A percentile compares a stretch with the other conserved stretches of the same genome.
phyloP scores from a whole-genome alignment of 2,329 filamentous ascomycete species.

The Onygena corvina region DNA sequence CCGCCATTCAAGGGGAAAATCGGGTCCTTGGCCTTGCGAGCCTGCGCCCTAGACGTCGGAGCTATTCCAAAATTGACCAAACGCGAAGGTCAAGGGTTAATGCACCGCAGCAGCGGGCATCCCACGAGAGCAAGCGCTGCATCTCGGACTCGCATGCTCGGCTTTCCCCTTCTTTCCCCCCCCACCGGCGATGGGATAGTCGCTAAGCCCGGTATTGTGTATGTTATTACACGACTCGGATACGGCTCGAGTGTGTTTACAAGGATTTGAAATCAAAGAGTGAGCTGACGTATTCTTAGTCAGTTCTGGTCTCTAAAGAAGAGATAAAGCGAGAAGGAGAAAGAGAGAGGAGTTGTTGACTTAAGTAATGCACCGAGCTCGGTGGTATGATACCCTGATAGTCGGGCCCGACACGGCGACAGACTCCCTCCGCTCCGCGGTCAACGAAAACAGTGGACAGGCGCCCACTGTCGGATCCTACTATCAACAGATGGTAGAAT shows the following conservation, averaged over 20 bases:
- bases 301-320: no score
- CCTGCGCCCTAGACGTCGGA: background rate
- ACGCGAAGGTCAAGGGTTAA: background rate
- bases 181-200: background rate
- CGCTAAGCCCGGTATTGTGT: slow-evolving; percentile 4
- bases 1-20: background rate
- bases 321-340: no score
- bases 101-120: background rate
- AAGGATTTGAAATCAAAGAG: slow-evolving; percentile 1
- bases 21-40: slow-evolving; percentile 2
- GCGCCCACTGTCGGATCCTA: no score
- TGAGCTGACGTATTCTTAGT: background rate
- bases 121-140: slow-evolving; percentile 1
- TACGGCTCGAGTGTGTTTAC: background rate
- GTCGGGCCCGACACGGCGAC: slow-evolving; percentile 1
- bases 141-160: no score
- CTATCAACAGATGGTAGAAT: no score
- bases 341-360: no score
- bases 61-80: background rate
- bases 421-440: background rate
- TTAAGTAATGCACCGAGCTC: background rate
- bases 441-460: no score
- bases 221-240: background rate
- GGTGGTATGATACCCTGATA: background rate
- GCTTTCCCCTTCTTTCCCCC: no score